phyloP scores from a whole-genome alignment of 768 basidiomycete species.

The Sporobolomyces phaffii region DNA sequence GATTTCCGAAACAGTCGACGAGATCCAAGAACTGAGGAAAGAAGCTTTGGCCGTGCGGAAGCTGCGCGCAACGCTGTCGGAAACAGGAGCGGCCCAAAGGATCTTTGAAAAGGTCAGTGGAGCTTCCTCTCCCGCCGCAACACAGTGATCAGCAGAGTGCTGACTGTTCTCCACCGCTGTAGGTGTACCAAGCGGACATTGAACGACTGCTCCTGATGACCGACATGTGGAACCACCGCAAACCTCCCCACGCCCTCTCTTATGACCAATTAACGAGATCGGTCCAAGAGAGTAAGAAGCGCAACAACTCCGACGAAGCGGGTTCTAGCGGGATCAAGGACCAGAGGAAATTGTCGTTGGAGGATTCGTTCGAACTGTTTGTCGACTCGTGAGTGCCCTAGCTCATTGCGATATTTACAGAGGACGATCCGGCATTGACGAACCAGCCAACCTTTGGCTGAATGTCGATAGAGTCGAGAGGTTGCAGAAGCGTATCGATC shows the following conservation, averaged over 20 bases:
- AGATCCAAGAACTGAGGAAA: conserved; percentile 80
- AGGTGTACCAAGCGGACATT: conserved; percentile 88
- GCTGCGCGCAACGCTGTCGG: conserved; percentile 65
- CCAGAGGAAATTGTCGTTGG: conserved; percentile 67
- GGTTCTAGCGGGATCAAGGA: conserved; percentile 58
- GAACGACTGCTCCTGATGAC: conserved; percentile 81
- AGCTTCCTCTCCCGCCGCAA: background rate
- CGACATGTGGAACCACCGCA: conserved; percentile 92
- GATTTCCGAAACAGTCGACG: conserved; percentile 58
- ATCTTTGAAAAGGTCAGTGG: conserved; percentile 74
- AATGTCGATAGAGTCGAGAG: conserved; percentile 73
- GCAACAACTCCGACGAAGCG: conserved; percentile 43
- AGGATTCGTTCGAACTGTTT: conserved; percentile 77
- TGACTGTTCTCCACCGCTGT: background rate
- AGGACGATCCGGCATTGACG: background rate
- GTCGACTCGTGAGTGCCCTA: conserved; percentile 64
- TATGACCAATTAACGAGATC: conserved; percentile 68
- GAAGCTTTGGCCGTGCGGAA: conserved; percentile 80
- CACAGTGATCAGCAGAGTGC: background rate
- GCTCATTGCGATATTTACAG: too few relatives aligned
- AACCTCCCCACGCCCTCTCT: conserved; percentile 76
- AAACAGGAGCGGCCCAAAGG: conserved; percentile 57
- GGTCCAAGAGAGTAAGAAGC: background rate
- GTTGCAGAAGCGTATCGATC: conserved; percentile 57
- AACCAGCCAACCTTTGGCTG: background rate